phyloP scores from a whole-genome alignment of 1,139 yeast genomes.

The Magnusiomyces magnusii region DNA sequence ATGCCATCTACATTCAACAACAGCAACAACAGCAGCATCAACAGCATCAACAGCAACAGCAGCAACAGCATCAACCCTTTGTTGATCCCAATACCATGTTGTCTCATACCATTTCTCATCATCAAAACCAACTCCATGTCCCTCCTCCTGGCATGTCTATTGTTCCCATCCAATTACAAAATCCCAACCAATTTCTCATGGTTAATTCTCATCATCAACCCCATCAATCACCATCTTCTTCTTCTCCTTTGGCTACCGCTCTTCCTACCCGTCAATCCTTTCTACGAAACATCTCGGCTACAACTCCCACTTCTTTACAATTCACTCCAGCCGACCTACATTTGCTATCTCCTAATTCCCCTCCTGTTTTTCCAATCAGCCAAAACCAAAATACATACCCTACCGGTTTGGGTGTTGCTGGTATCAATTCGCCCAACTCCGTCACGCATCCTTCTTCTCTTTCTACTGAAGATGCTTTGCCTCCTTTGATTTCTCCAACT shows the following conservation, averaged over 20 bases:
- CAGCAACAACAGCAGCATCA: constrained; percentile 4
- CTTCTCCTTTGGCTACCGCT: constrained; percentile 11
- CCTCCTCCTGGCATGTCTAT: not conserved
- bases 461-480: not conserved
- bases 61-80: constrained; percentile 1
- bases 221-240: not conserved
- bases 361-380: constrained; percentile 1
- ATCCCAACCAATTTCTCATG: not conserved
- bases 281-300: constrained; percentile 8
- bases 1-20: constrained; percentile 5
- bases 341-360: constrained; percentile 5
- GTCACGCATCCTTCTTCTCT: not conserved
- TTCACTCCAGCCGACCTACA: not conserved
- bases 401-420: not conserved
- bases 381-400: constrained; percentile 2
- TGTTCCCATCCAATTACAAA: not conserved
- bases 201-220: not conserved
- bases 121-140: not conserved
- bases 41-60: constrained; percentile 8
- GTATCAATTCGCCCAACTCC: not conserved
- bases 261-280: constrained; percentile 12
- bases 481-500: constrained; percentile 13
- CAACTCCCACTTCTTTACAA: constrained; percentile 1
- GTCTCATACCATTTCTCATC: not conserved
- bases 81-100: not conserved